Base-by-base conservation (phyloP, 768 basidiomycete genomes). In the Serendipita indica region DNA sequence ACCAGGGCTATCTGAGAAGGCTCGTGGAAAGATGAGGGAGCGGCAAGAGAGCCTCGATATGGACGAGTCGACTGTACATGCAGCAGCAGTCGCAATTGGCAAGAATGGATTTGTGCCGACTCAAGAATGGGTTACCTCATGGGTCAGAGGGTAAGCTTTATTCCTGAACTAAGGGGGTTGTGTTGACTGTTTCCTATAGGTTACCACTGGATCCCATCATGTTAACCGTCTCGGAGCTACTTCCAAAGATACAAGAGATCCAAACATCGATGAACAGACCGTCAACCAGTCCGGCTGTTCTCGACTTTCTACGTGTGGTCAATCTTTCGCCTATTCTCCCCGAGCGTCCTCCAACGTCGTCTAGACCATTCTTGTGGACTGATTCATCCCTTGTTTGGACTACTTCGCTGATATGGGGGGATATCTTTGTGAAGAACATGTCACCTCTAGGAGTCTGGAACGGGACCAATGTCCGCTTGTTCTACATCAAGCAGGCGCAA, bases 101-200 rank as follows among this genome's bases (percentile, higher is more conserved):
- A 77, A 86, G 63, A 93, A 90, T 68, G 89, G 91, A 2, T 99
- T 97, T 70, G 75, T 93, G 5, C 92, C 96, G 10, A 96, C 91
- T 2, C 89, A 96, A 68, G 90, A 91, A 80, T 99, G 96, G 94
- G 91, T 91, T 3, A 79, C 86, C 20, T 92, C 92, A 1, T 98
- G 94, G 94, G 89, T 94, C 64, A 89, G 93, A 77, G 93, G 93
- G 90, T 89, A 63, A 67, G 75, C 32, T 16, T 7, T 39, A 3
- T n/a, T 52, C 57, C 27, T 41, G 20, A 16, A 10, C n/a, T 30
- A 7, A 18, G 20, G 28, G 20, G 28, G 45, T 61, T n/a, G 20
- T 49, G 49, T 14, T 35, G 43, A 39, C 54, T 65, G 25, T 18
- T 22, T n/a, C 37, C 35, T 58, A 18, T 62, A 93, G 90, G 10